A percentile compares a stretch with the other conserved stretches of the same genome.
Conservation (phyloP, 2,329 filamentous ascomycete species). For the Pyrenochaeta sp. region DNA sequence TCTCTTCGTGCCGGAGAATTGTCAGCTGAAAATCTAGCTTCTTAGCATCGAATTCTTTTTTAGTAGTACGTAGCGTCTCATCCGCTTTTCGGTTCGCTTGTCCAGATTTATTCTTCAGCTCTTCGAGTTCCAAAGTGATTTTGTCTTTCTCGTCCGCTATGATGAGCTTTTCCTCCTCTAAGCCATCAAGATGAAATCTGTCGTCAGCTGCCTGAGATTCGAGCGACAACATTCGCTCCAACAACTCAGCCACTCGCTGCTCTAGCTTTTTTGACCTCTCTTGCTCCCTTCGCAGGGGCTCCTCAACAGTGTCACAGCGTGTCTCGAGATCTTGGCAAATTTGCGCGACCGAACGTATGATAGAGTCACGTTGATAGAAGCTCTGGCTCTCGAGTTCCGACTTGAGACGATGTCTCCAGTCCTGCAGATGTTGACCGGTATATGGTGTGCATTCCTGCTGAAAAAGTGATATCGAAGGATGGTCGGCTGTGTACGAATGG, state of each 20-base stretch:
- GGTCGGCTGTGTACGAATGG: neutral
- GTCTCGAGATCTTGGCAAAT: constrained; percentile 65
- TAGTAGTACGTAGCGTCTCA: constrained; percentile 30
- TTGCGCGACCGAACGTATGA: constrained; percentile 60
- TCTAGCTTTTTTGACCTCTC: constrained; percentile 46
- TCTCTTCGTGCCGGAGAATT: constrained; percentile 27
- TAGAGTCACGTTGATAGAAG: constrained; percentile 54
- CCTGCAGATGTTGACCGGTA: constrained; percentile 41
- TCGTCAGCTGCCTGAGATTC: constrained; percentile 34
- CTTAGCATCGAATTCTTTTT: constrained; percentile 33
- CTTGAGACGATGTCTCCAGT: constrained; percentile 61
- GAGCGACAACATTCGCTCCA: constrained; percentile 48
- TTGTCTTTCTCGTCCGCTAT: constrained; percentile 45
- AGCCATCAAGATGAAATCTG: constrained; percentile 41
- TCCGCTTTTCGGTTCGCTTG: constrained; percentile 46
- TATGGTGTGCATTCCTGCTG: constrained; percentile 52
- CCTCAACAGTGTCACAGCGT: constrained; percentile 64
- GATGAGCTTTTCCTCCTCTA: constrained; percentile 50
- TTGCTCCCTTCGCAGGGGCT: constrained; percentile 59
- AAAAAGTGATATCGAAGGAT: constrained; percentile 40
- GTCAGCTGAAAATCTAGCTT: constrained; percentile 50
- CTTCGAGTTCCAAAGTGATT: constrained; percentile 40
- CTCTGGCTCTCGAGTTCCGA: constrained; percentile 52
- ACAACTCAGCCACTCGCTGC: constrained; percentile 41
- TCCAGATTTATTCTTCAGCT: constrained; percentile 49